Conservation (phyloP, 108 stramenopile genomes). For the Parietichytrium sp. region DNA sequence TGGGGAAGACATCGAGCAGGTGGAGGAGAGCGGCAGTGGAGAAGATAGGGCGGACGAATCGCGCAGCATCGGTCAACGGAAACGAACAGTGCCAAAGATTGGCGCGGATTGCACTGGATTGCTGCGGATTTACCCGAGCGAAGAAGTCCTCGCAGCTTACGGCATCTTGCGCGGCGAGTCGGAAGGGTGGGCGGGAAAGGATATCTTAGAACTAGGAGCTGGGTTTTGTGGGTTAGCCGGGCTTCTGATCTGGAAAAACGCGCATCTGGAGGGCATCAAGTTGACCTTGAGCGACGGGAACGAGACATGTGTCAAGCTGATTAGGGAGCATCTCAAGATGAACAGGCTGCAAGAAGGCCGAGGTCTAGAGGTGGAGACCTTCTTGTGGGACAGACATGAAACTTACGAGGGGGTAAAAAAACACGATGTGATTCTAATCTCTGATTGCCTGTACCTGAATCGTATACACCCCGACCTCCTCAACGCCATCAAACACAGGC, state of each 20-base stretch:
- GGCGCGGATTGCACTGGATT: conserved; percentile 12
- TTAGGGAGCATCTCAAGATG: not conserved
- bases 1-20: too few species aligned
- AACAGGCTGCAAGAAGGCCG: not conserved
- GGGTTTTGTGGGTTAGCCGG: conserved; percentile 24
- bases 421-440: not conserved
- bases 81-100: too few species aligned
- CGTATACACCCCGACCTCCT: not conserved
- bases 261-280: not conserved
- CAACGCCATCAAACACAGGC: not conserved
- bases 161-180: not conserved
- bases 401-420: not conserved
- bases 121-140: conserved; percentile 4
- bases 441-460: conserved; percentile 21
- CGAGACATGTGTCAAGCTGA: not conserved
- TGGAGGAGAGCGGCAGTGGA: too few species aligned
- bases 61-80: too few species aligned
- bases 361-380: not conserved
- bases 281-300: conserved; percentile 23
- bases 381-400: conserved; percentile 11
- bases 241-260: too few species aligned
- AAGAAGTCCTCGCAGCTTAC: conserved; percentile 13
- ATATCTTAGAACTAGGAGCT: conserved; percentile 13
- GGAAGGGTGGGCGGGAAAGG: not conserved
- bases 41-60: too few species aligned